These are phyloP conservation scores for Musa schizocarpa DNA, from an alignment of 176 grass and related monocot genomes.

Conservation along the genomic window DNA sequence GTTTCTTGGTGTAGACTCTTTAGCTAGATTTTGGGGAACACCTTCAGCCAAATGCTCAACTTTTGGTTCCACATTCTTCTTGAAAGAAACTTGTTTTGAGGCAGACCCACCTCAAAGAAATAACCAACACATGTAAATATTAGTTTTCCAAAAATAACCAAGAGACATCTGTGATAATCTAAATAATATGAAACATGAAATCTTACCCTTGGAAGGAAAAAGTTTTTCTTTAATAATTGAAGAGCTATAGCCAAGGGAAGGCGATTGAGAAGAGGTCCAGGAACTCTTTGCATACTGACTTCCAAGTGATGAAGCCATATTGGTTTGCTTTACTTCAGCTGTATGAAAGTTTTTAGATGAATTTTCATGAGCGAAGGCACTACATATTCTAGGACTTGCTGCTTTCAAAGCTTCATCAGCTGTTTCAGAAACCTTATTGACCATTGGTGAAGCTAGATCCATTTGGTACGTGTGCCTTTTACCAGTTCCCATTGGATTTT, in stretches of 20 bases:
- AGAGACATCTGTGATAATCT: background rate
- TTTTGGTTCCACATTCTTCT: constrained; percentile 47
- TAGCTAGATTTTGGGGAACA: constrained; percentile 30
- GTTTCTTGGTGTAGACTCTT: constrained; percentile 34
- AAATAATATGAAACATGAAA: background rate
- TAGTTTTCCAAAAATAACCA: background rate
- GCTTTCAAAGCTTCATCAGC: constrained; percentile 26
- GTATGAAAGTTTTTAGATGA: constrained; percentile 41
- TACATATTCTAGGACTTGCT: constrained; percentile 32
- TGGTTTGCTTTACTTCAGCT: constrained; percentile 24
- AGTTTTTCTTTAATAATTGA: constrained; percentile 44
- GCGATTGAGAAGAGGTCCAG: constrained; percentile 43
- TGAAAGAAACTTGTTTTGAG: constrained; percentile 74
- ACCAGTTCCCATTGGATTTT: constrained; percentile 35
- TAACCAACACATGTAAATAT: constrained; percentile 1
- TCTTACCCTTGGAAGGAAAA: constrained; percentile 58
- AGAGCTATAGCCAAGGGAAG: constrained; percentile 33
- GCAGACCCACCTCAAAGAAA: constrained; percentile 35
- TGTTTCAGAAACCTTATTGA: constrained; percentile 5
- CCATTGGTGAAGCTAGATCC: background rate
- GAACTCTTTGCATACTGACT: constrained; percentile 37
- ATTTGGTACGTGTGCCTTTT: constrained; percentile 29
- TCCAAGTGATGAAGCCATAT: constrained; percentile 25
- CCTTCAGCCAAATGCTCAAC: constrained; percentile 55
- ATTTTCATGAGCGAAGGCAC: constrained; percentile 28